Evolutionary conservation across 352 stramenopile genomes (phyloP), one percentile per base, ranked within the genome.

Genomic region (Globisporangium okanoganense): DNA sequence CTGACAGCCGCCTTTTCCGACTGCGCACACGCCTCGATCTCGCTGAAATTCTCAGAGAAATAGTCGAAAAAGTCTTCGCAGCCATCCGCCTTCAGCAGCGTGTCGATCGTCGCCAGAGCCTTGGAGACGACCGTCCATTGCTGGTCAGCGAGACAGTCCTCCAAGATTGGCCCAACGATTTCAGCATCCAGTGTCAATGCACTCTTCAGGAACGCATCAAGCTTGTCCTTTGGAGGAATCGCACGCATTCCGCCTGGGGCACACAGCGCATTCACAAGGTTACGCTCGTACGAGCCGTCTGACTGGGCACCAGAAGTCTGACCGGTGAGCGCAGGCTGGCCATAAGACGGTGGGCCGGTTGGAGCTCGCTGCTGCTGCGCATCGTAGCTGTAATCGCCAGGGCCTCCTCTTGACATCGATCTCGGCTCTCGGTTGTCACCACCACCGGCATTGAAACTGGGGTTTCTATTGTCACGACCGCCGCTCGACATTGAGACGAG

Each of bases 201-300:
- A 20, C 85, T 90, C 65, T 94, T 87, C 52, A 96, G 72, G 69
- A 98, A 98, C 29, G 84, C 82, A 33, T 92, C 88, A 44, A 98
- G 80, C 73, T 98, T 98, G 61, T 98, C 93, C 58, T 92, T 93
- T 22, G 95, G 95, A 43, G 95, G 95, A 22, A 98, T 91, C 35
- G 95, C 89, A 62, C 96, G 96, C 90, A 98, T 97, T 25, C 95
- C 95, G 43, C 93, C 95, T 8, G 93, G 92, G 10, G 93, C 90
- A 70, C 93, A 98, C 29, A 98, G 65, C 40, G 95, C 90, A 5
- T 82, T 79, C 54, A 98, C 90, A 29, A 98, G 74, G 63, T 97
- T 96, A 41, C 90, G 90, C 71, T 98, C 95, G 65, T 98, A 98
- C 18, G 80, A 85, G 18, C 94, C 92, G 71, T 95, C 85, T 27